Evolutionary conservation across 257 asterid genomes (phyloP), one percentile per base, ranked within the genome.

Genomic region (Solanum sejunctum): DNA sequence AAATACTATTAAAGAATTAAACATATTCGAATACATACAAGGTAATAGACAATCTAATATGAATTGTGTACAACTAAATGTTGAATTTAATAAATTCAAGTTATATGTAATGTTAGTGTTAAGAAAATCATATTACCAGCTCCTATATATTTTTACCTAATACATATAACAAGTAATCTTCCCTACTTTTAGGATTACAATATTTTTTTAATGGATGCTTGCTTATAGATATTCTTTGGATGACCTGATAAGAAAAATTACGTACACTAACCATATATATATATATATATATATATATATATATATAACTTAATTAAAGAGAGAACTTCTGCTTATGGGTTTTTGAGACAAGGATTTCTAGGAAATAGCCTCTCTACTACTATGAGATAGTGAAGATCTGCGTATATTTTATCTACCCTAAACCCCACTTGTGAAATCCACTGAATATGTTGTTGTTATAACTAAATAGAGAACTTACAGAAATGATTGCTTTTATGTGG

Each of bases 401-500:
- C 2, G 32, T 28, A 28, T 28, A 28, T 28, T 28, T 0, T 28
- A 28, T 28, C 2, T 2, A 28, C 32, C 32, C 32, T 2, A 28
- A 28, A 28, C 2, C 32, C 2, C 32, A 28, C 32, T 28, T 28
- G 32, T 28, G 32, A 28, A 0, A 28, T 28, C 2, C 32, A 28
- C 2, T 28, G 32, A 28, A 28, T 28, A 28, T 28, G 2, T 28
- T 28, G 32, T 28, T 28, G 32, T n/a, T n/a, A n/a, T 54, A 61
- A 70, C 6, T 63, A 70, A 70, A 28, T 4, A 6, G 6, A 2
- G 20, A 20, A 70, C 54, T 39, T 70, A 70, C 78, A 18, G 79
- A n/a, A 10, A 86, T 49, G 8, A 84, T 80, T 7, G 89, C 87
- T 51, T 86, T 88, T 54, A 88, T 75, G 83, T 49, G 60, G 13